A percentile compares a stretch with the other conserved stretches of the same genome.
Conservation (phyloP, 148 eudicot genomes). For the Camellia sinensis region DNA sequence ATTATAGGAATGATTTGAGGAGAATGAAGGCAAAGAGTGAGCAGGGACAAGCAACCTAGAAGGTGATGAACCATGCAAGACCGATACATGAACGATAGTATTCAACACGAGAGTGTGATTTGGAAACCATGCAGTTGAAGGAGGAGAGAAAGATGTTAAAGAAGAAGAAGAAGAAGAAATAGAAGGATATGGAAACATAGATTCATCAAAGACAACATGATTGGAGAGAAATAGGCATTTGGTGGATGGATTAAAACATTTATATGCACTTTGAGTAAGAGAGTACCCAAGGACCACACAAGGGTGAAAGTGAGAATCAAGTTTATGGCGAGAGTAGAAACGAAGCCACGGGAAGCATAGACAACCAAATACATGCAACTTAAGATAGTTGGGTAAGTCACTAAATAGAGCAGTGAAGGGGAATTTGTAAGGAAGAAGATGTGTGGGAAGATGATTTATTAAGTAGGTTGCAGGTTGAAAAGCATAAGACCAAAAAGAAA, state of each 20-base stretch:
- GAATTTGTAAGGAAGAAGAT: neutral
- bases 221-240: no score
- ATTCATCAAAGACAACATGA: no score
- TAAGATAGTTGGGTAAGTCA: neutral
- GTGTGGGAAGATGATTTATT: neutral
- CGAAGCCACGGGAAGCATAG: neutral
- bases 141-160: neutral
- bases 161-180: no score
- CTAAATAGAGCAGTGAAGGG: neutral
- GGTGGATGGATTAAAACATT: neutral
- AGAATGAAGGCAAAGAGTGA: no score
- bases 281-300: constrained; percentile 7
- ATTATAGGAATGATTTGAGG: no score
- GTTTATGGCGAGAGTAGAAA: neutral
- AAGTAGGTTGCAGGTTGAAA: no score
- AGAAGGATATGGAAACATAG: no score
- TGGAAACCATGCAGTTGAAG: neutral
- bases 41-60: no score
- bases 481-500: no score
- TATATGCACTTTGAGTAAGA: neutral
- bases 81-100: no score
- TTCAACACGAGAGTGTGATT: neutral
- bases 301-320: neutral
- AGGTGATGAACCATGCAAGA: no score
- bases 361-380: neutral